A percentile compares a stretch with the other conserved stretches of the same genome.
These are phyloP conservation scores for Austroboletus rostrupii DNA, from an alignment of 1,284 basidiomycete genomes.

Conservation along the genomic window DNA sequence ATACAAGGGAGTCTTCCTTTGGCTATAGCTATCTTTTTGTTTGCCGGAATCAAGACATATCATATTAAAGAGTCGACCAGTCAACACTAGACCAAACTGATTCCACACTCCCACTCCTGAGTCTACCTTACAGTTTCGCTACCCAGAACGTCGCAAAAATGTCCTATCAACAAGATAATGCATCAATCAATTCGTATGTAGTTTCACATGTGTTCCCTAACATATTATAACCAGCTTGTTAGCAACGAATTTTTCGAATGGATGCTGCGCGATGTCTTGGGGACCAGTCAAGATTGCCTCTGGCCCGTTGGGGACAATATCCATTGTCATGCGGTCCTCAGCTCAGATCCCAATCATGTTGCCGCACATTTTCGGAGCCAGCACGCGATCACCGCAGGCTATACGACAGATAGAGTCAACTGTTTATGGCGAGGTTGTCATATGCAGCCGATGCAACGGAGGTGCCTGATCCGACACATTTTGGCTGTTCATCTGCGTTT, in stretches of 20 bases:
- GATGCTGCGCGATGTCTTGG: background rate
- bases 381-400: background rate
- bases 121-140: background rate
- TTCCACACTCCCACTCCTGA: background rate
- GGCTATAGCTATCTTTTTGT: background rate
- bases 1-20: background rate
- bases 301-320: background rate
- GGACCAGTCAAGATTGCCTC: background rate
- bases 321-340: background rate
- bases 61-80: background rate
- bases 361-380: background rate
- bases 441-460: background rate
- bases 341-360: background rate
- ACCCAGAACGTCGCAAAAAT: background rate
- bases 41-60: background rate
- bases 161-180: background rate
- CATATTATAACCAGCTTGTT: background rate
- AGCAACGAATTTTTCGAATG: background rate
- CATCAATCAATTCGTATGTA: background rate
- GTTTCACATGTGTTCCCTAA: background rate
- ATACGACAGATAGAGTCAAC: no score
- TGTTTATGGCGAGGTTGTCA: constrained; percentile 1
- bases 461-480: constrained; percentile 1
- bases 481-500: constrained; percentile 1
- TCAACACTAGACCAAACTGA: background rate